Base-by-base conservation (phyloP, 768 basidiomycete species). In the Porphyrellus cyaneotinctus region DNA sequence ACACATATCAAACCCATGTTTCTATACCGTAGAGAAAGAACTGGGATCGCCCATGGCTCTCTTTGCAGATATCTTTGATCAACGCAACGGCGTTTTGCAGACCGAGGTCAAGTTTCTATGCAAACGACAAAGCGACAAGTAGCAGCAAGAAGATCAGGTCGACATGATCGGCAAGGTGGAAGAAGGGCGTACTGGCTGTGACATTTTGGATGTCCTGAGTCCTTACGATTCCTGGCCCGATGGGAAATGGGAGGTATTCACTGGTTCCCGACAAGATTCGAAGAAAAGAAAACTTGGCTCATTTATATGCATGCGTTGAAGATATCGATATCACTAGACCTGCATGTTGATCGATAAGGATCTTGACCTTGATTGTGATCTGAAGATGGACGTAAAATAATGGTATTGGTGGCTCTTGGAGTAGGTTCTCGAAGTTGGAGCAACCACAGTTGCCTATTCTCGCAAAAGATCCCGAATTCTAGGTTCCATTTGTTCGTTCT, bases 21-120 rank as follows among this genome's bases (percentile, higher is more conserved):
- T 31, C n/a, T 48, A 12, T 47, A 57, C 56, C 56, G 20, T 43
- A 38, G 24, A 45, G 41, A 42, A 51, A 57, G 46, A 28, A 57
- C 26, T 57, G 53, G 8, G 56, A 56, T 36, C 31, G 28, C 17
- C 56, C 45, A 1, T 43, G 3, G 9, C 56, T 56, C 0, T 26
- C 17, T 17, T 22, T 23, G 22, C 56, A 57, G 7, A 57, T 56
- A 1, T 6, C 1, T 18, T 39, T 50, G 24, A 56, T 47, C 36
- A n/a, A 43, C 26, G 9, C 31, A 9, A 57, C 24, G 17, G 49
- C 56, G 1, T 51, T 41, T 45, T 37, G 23, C 11, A 56, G 33
- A 5, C 30, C 45, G 15, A 33, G 33, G 15, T 33, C 13, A 28
- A 20, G 33, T 11, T 22, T 32, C 55, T 56, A 43, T 12, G 24